phyloP scores from a whole-genome alignment of 306 rosid genomes.

The Medicago arabica region DNA sequence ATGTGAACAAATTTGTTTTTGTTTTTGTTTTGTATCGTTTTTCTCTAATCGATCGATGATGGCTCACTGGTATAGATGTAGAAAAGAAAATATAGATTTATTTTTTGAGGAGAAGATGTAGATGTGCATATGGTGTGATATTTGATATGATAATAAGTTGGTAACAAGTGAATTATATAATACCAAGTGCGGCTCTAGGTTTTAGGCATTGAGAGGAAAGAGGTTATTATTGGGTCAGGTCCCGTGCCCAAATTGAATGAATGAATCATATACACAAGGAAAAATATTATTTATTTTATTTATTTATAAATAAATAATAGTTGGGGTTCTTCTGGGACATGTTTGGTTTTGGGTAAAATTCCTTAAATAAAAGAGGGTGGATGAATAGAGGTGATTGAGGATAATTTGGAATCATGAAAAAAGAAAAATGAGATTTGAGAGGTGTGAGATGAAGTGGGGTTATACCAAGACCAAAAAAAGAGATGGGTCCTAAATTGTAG shows the following conservation, averaged over 20 bases:
- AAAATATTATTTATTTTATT: not conserved
- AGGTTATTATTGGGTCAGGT: conserved; percentile 39
- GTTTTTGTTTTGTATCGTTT: conserved; percentile 32
- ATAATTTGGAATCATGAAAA: not conserved
- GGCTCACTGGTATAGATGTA: conserved; percentile 34
- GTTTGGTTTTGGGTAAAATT: not conserved
- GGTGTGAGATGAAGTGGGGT: conserved; percentile 20
- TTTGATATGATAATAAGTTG: not conserved
- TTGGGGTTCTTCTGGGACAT: not conserved
- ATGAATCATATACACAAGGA: conserved; percentile 23
- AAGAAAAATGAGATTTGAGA: not conserved
- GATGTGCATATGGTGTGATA: not conserved
- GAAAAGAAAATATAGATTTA: not conserved
- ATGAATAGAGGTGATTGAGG: not conserved
- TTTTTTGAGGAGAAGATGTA: not conserved
- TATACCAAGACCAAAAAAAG: not conserved
- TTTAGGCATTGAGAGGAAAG: conserved; percentile 41
- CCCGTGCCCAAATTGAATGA: conserved; percentile 65
- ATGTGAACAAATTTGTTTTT: conserved; percentile 45
- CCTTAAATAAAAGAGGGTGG: not conserved
- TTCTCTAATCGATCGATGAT: conserved; percentile 39
- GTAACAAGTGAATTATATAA: conserved; percentile 10
- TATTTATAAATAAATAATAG: not conserved
- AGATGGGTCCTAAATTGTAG: conserved; percentile 28
- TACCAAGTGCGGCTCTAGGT: conserved; percentile 46